Evolutionary conservation across 108 stramenopile genomes (phyloP), one percentile per base, ranked within the genome.

Genomic region (Licmophora abbreviata): DNA sequence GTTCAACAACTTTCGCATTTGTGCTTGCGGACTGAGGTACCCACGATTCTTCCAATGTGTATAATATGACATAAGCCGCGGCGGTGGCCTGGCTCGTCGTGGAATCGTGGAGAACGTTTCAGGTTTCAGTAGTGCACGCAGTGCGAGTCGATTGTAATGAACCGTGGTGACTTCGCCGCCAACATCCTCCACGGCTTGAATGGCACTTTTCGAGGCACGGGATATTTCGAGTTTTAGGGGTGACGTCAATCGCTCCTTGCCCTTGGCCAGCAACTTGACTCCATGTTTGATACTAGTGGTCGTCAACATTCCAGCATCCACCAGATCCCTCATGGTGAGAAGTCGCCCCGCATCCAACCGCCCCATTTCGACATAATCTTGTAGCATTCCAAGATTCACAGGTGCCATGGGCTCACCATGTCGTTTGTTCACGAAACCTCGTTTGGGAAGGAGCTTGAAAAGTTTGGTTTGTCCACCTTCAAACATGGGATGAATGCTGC

Each of bases 401-500:
- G 76, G 56, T 24, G 83, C 65, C 63, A 95, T 74, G 7, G 82
- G 67, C 23, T 71, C 50, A 44, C 77, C 80, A 59, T 84, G 78
- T 14, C 69, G 66, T 46, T 71, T 70, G 59, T 97, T 96, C 44
- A 82, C 96, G 71, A 99, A 97, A 25, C 97, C 99, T 2, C 88
- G 80, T 72, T 99, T 99, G 48, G 99, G 99, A 23, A 97, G 30
- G 10, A 79, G 68, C 49, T 93, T 85, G 77, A 88, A 85, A 27
- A 98, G 69, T 38, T 92, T 94, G 26, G 99, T 99, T 64, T 99
- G 99, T 1, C 99, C 99, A 44, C 99, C 99, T 68, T 98, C 99
- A 58, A 98, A 99, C 18, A 58, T 56, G 15, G 83, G 66, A 5
- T 74, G 73, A 26, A 87, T 76, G n/a, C 87, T 89, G 31, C 84